Evolutionary conservation across 2,329 filamentous ascomycete species (phyloP).

Genomic region (Penicillium sp.): DNA sequence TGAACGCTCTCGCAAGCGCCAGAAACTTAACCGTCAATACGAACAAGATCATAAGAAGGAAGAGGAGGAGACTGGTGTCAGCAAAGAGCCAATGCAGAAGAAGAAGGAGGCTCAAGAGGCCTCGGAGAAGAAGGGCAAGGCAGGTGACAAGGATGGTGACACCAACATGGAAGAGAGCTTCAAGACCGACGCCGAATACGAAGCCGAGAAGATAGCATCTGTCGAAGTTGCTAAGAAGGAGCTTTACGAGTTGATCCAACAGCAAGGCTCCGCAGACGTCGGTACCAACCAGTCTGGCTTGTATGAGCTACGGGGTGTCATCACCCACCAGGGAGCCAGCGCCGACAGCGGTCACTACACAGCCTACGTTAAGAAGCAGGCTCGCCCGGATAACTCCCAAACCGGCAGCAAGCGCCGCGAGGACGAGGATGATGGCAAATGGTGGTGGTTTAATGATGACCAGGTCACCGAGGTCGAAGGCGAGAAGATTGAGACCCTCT

Average conservation of each 20-base stretch:
- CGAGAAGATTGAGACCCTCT: conserved; percentile 87
- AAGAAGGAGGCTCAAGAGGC: conserved; percentile 53
- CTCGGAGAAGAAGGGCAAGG: conserved; percentile 55
- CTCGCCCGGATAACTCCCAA: conserved; percentile 64
- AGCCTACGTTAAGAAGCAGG: conserved; percentile 92
- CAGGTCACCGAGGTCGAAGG: conserved; percentile 89
- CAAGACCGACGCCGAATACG: conserved; percentile 93
- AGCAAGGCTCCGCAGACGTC: conserved; percentile 73
- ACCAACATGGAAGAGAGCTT: conserved; percentile 73
- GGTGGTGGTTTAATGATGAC: conserved; percentile 99
- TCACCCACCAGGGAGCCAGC: conserved; percentile 95
- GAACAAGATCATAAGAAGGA: conserved; percentile 54
- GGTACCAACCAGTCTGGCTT: conserved; percentile 91
- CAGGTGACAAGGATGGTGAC: conserved; percentile 66
- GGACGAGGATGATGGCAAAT: conserved; percentile 87
- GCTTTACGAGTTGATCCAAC: conserved; percentile 75
- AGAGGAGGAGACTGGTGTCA: conserved; percentile 36
- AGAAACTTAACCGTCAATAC: conserved; percentile 70
- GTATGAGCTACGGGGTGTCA: conserved; percentile 90
- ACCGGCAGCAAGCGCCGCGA: conserved; percentile 67
- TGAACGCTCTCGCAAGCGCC: conserved; percentile 87
- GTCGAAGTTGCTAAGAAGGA: conserved; percentile 86
- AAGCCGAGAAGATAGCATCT: conserved; percentile 77
- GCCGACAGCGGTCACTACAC: conserved; percentile 99
- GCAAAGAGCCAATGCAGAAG: conserved; percentile 50